Evolutionary conservation across 73 alveolate species (phyloP), one percentile per base, ranked within the genome.

Genomic region (Paramecium bursaria): DNA sequence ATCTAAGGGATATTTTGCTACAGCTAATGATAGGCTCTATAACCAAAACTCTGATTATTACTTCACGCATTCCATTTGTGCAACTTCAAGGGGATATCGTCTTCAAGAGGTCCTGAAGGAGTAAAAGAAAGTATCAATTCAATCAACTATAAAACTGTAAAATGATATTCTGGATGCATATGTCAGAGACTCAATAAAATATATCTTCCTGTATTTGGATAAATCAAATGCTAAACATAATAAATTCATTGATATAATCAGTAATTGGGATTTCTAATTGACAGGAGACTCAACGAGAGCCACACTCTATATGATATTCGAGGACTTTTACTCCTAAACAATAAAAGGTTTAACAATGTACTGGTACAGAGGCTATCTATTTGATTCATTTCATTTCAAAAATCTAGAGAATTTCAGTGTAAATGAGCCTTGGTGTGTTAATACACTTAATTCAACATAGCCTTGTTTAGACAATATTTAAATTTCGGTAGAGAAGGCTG

Each of bases 1-100:
- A 10, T 75, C 86, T 52, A 94, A 94, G 82, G 99, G 99, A 17
- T 97, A 73, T 91, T 75, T 95, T 17, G 97, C 94, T 0, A 91
- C 94, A 51, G 98, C 99, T 0, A 95, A 95, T 88, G 94, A 94
- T 77, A 94, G 93, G 48, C 91, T 93, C 27, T 73, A 48, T 49
- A 61, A 75, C 19, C 49, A 51, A 6, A 75, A 75, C 21, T 42
- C 33, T 17, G 54, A 79, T 27, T 48, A 73, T 35, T 50, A 15
- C 19, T 9, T 47, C 11, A 42, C 77, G 6, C 35, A 31, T 22
- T 53, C 35, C 42, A 42, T 79, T 2, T 35, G 21, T 33, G 60
- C 89, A 21, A 79, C 89, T 30, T 73, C 77, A 6, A 79, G 89
- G 54, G 89, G 85, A 22, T 50, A 79, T 53, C 61, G 89, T 22